Evolutionary conservation across 2,329 filamentous ascomycete species (phyloP).

Genomic region (Endoconidiophora polonica): DNA sequence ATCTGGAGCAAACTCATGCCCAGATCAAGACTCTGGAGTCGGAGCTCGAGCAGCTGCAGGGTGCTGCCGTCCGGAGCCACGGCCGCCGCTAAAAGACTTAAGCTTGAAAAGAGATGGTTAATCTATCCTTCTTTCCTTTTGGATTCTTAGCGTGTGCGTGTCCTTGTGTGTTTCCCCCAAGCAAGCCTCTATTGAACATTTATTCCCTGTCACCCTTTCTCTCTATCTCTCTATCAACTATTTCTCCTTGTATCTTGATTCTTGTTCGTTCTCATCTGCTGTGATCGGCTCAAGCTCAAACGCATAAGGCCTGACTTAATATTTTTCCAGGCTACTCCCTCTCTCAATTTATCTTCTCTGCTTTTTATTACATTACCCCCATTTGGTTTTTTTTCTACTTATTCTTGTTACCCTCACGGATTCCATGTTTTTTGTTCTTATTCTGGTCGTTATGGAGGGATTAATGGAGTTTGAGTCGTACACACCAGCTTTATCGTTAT

Average conservation of each 20-base stretch:
- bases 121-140: constrained; percentile 4
- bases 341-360: constrained; percentile 2
- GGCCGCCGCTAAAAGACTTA: constrained; percentile 55
- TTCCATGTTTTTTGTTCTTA: constrained; percentile 3
- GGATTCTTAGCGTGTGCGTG: constrained; percentile 1
- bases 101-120: background rate
- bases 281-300: constrained; percentile 3
- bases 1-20: constrained; percentile 93
- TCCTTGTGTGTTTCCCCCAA: background rate
- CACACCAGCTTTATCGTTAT: constrained; percentile 10
- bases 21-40: constrained; percentile 81
- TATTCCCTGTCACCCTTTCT: constrained; percentile 1
- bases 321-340: background rate
- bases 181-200: background rate
- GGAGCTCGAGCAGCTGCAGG: constrained; percentile 88
- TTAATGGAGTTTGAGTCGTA: constrained; percentile 11
- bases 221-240: constrained; percentile 9
- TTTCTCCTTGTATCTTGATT: constrained; percentile 4
- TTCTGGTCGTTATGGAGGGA: constrained; percentile 9
- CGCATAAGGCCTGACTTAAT: background rate
- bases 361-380: constrained; percentile 10
- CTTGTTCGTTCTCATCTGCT: constrained; percentile 7
- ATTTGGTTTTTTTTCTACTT: constrained; percentile 2
- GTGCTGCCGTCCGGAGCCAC: constrained; percentile 75
- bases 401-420: no score